These are phyloP conservation scores for Solanum verrucosum DNA, from an alignment of 257 asterid species.

Conservation along the genomic window DNA sequence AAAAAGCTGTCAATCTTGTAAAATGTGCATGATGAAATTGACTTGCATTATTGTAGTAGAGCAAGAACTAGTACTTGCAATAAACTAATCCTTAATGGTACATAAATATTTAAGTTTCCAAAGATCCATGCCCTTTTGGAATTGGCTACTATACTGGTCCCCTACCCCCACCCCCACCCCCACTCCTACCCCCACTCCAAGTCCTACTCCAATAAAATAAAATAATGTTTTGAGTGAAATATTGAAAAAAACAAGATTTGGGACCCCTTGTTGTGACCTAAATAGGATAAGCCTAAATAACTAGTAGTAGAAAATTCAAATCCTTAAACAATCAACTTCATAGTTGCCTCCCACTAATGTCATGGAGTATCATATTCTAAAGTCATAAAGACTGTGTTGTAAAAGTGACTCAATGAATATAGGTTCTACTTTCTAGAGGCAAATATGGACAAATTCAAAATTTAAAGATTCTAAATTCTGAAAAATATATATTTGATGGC, in stretches of 20 bases:
- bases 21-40: constrained; percentile 6
- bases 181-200: not conserved
- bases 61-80: not conserved
- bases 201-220: not conserved
- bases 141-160: not conserved
- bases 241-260: not conserved
- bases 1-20: constrained; percentile 10
- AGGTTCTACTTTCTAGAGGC: not conserved
- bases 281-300: not conserved
- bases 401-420: not conserved
- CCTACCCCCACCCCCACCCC: not conserved
- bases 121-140: not conserved
- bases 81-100: not conserved
- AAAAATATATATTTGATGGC: not conserved
- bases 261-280: not conserved
- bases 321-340: not conserved
- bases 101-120: not conserved
- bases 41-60: not conserved
- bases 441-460: not conserved
- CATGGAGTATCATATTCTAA: not conserved
- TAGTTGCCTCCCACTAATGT: not conserved
- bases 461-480: not conserved
- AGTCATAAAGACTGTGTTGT: not conserved
- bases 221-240: not conserved
- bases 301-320: not conserved